Evolutionary conservation across 2,329 filamentous ascomycete genomes (phyloP), one percentile per base, ranked within the genome.

Genomic region (Septoria petroselini): DNA sequence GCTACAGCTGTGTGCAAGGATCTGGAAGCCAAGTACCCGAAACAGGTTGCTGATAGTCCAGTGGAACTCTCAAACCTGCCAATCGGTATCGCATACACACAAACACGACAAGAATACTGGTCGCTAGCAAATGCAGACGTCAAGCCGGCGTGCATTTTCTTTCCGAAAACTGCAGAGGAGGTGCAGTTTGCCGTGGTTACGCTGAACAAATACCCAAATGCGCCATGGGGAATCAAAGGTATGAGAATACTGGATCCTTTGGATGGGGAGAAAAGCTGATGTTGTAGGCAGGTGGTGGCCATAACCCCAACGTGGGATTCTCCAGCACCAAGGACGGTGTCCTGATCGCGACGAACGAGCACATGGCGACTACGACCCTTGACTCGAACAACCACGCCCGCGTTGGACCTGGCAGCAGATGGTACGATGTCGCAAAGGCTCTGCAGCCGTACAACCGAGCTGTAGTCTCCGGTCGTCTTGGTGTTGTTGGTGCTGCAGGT

Each of bases 181-280:
- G 76, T 83, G 29, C 70, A 77, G 0, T 70, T 71, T 8, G 72
- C 80, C 11, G 71, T 83, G 40, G 71, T 70, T 18, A 68, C 76
- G 14, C 69, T 83, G 15, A 70, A 68, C 14, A 71, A 70, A 8
- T 64, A 72, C 31, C 71, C 72, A 29, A 68, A 71, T 21, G 76
- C 75, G 44, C 65, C 77, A 7, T 79, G 83, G 41, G 80, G 78
- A 18, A 71, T 81, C 65, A 73, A 77, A 61, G 71, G 43, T 47
- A 39, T 6, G 7, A 21, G 4, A n/a, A 15, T 3, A 3, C 15
- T 15, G n/a, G 6, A 17, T 11, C 7, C n/a, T 5, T n/a, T 37
- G 34, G 34, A 7, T 12, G 2, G 12, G 15, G 2, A 18, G 15
- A 38, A 12, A 18, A 21, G n/a, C 35, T 47, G 4, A 47, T 3